These are phyloP conservation scores for Agaricus subrufescens DNA, from an alignment of 768 basidiomycete species.

Conservation along the genomic window DNA sequence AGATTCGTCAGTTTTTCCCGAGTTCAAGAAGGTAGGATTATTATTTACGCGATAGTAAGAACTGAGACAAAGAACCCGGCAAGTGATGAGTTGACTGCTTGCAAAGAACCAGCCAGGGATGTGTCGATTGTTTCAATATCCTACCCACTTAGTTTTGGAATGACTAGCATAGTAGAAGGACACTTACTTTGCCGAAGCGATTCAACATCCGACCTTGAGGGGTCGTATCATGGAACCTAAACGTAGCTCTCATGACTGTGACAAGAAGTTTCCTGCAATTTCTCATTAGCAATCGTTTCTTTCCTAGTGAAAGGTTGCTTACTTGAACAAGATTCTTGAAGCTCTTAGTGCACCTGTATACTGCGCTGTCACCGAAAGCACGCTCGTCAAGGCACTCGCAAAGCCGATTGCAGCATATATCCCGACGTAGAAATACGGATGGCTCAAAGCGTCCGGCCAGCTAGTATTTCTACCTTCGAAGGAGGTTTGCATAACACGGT, in stretches of 20 bases:
- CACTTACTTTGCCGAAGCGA: conserved; percentile 64
- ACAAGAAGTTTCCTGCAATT: conserved; percentile 48
- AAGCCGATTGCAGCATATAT: conserved; percentile 63
- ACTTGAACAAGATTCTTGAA: conserved; percentile 40
- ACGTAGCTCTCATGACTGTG: conserved; percentile 75
- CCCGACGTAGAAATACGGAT: conserved; percentile 70
- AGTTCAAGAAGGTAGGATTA: not conserved
- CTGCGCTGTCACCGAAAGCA: conserved; percentile 46
- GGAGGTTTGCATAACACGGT: conserved; percentile 18
- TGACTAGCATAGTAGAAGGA: conserved; percentile 1
- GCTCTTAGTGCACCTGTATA: conserved; percentile 56
- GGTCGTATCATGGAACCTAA: conserved; percentile 81
- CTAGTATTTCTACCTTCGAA: conserved; percentile 16
- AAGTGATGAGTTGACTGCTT: conserved; percentile 73
- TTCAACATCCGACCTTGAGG: conserved; percentile 83
- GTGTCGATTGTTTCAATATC: conserved; percentile 87
- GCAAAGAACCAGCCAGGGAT: conserved; percentile 61
- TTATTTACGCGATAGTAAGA: conserved; percentile 59
- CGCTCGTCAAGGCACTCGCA: conserved; percentile 38
- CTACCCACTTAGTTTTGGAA: conserved; percentile 18
- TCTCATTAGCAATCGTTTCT: not conserved
- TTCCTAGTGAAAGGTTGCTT: conserved; percentile 6
- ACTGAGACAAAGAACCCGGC: conserved; percentile 77
- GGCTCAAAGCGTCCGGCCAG: conserved; percentile 48
- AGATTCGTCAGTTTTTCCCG: not conserved